Evolutionary conservation across 2,329 filamentous ascomycete species (phyloP).

Genomic region (Ceratocystis variospora): DNA sequence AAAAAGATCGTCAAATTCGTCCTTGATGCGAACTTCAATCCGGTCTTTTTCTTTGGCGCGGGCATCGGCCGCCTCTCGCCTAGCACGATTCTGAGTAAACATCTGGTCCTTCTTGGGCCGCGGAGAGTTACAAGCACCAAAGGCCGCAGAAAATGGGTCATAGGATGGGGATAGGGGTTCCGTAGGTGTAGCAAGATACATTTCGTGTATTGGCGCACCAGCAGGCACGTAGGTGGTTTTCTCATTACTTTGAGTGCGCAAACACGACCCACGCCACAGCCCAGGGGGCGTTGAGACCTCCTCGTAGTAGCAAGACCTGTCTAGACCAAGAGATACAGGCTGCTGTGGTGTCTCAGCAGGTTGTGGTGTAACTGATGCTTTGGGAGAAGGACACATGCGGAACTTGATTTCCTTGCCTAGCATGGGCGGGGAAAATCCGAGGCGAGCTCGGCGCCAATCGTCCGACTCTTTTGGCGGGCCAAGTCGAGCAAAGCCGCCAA

Average conservation of each 20-base stretch:
- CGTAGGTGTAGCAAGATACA: conserved; percentile 16
- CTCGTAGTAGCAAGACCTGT: not conserved
- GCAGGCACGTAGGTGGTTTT: conserved; percentile 15
- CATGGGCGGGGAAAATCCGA: conserved; percentile 65
- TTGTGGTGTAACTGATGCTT: conserved; percentile 41
- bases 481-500: conserved; percentile 12
- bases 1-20: conserved; percentile 70
- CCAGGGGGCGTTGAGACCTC: conserved; percentile 28
- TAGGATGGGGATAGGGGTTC: conserved; percentile 13
- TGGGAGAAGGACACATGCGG: conserved; percentile 67
- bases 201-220: conserved; percentile 9
- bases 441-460: conserved; percentile 28
- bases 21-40: conserved; percentile 38
- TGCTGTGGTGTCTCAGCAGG: not conserved
- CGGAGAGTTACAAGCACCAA: conserved; percentile 20
- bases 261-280: conserved; percentile 67
- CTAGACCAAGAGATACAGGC: not conserved
- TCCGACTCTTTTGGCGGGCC: conserved; percentile 10
- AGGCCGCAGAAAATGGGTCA: conserved; percentile 34
- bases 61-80: conserved; percentile 4
- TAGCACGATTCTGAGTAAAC: conserved; percentile 3
- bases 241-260: conserved; percentile 20
- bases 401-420: conserved; percentile 69
- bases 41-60: conserved; percentile 32
- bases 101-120: conserved; percentile 5